Percentiles rank a stretch among this genome's conserved stretches.
phyloP scores from a whole-genome alignment of 2,329 filamentous ascomycete genomes.

The Chaetomiaceae sp. region DNA sequence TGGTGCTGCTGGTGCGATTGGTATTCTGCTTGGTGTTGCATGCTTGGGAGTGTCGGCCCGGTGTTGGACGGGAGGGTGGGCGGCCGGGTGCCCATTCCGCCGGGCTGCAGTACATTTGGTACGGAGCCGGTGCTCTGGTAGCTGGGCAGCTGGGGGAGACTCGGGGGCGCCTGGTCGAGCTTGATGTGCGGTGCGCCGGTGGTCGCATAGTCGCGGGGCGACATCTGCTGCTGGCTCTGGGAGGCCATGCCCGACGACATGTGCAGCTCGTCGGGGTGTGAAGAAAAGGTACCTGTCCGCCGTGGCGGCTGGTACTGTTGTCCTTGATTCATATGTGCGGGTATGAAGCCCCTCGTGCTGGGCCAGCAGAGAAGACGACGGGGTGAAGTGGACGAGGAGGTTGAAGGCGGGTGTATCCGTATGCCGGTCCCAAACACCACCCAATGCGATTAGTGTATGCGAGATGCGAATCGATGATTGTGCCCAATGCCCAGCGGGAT shows the following conservation, averaged over 20 bases:
- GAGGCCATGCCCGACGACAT: conserved; percentile 45
- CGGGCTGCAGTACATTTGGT: conserved; percentile 57
- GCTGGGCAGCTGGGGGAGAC: conserved; percentile 33
- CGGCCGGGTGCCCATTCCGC: conserved; percentile 40
- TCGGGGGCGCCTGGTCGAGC: conserved; percentile 42
- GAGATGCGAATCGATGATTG: neutral
- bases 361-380: neutral
- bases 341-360: neutral
- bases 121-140: conserved; percentile 42
- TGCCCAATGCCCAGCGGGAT: neutral
- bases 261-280: conserved; percentile 51
- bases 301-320: conserved; percentile 35
- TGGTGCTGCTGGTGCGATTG: conserved; percentile 30
- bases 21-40: conserved; percentile 52
- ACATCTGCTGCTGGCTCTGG: conserved; percentile 39
- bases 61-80: conserved; percentile 40
- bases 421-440: too few species aligned
- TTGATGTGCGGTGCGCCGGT: conserved; percentile 43
- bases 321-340: conserved; percentile 11
- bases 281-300: conserved; percentile 38
- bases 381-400: neutral
- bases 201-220: conserved; percentile 44
- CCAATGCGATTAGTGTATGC: too few species aligned
- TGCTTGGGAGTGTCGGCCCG: conserved; percentile 43
- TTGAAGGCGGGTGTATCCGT: neutral